Conservation (phyloP, 225 moss, liverwort and hornwort species). For the Physcomitrellopsis africana region DNA sequence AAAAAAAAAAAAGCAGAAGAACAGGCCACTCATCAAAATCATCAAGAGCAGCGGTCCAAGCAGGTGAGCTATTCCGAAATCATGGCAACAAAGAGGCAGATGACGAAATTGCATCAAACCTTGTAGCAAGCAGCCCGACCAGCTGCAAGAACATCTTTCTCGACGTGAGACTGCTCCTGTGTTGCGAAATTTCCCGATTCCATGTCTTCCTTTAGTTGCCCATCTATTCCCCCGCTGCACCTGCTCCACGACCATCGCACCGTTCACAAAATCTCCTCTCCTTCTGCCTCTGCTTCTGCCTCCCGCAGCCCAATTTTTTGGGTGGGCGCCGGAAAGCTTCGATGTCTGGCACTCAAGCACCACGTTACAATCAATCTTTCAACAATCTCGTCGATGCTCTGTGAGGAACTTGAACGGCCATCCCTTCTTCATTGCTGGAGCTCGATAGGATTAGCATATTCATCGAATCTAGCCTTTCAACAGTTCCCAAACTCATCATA, state of each 20-base stretch:
- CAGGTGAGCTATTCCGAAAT: neutral
- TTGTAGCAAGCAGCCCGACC: constrained; percentile 54
- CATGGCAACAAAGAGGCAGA: neutral
- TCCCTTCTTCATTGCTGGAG: no score
- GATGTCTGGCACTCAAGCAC: no score
- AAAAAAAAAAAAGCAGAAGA: neutral
- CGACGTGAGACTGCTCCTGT: constrained; percentile 12
- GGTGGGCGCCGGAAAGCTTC: no score
- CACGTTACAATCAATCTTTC: no score
- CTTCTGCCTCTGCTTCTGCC: no score
- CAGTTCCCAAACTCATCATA: no score
- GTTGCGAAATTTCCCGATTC: neutral
- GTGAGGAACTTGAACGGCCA: no score
- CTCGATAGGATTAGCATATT: no score
- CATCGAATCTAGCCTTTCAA: no score
- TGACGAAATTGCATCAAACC: constrained; percentile 19
- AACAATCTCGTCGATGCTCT: no score
- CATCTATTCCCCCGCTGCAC: neutral
- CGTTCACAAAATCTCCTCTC: constrained; percentile 1
- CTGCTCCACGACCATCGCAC: constrained; percentile 19
- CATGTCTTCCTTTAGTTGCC: constrained; percentile 18
- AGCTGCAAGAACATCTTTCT: constrained; percentile 46
- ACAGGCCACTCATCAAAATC: neutral
- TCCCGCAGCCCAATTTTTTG: no score
- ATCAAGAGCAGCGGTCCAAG: neutral